Conservation (phyloP, 257 asterid genomes). For the Handroanthus guayacan region DNA sequence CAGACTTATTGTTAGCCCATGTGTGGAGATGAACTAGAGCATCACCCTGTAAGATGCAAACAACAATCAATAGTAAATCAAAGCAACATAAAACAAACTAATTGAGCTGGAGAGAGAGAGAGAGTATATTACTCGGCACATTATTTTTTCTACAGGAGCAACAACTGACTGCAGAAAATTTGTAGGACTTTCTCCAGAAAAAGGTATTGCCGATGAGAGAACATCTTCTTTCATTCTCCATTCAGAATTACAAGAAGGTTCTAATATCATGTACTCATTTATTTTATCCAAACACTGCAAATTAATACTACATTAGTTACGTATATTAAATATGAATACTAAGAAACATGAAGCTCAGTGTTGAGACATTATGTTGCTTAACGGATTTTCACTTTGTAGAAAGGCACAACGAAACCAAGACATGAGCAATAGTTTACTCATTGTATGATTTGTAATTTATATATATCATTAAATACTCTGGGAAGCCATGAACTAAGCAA, state of each 20-base stretch:
- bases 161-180: neutral
- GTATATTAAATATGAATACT: no score
- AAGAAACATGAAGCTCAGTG: no score
- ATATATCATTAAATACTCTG: no score
- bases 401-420: no score
- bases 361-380: no score
- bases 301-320: no score
- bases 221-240: neutral
- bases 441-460: no score
- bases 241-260: neutral
- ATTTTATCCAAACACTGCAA: no score
- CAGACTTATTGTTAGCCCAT: slow-evolving; percentile 4
- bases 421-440: no score
- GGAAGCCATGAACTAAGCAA: no score
- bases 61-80: neutral
- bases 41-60: neutral
- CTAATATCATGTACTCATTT: neutral
- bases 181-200: neutral
- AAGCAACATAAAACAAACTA: neutral
- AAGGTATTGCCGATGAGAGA: neutral
- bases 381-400: no score
- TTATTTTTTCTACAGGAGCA: neutral
- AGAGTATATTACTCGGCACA: slow-evolving; percentile 34
- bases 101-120: neutral
- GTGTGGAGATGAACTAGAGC: neutral